Evolutionary conservation across 805 yeast species (phyloP).

Genomic region (Kazachstania martiniae): DNA sequence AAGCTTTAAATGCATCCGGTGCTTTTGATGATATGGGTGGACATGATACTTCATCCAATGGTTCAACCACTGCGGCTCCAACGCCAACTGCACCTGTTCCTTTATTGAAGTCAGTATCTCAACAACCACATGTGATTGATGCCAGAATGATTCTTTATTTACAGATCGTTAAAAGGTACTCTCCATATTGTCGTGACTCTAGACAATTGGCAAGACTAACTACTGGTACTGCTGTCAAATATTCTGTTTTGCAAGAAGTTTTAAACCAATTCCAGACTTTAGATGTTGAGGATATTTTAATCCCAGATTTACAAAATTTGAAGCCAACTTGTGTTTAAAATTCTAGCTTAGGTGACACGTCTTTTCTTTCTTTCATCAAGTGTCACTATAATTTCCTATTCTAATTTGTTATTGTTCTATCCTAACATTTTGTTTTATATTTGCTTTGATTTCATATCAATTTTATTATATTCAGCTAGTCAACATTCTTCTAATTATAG

Average conservation of each 20-base stretch:
- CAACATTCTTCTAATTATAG: background rate
- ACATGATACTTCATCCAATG: slow-evolving; percentile 5
- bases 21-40: slow-evolving; percentile 26
- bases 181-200: slow-evolving; percentile 37
- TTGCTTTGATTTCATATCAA: background rate
- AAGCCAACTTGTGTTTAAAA: slow-evolving; percentile 17
- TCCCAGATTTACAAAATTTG: slow-evolving; percentile 32
- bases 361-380: too few species aligned
- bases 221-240: slow-evolving; percentile 35
- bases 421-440: slow-evolving; percentile 1
- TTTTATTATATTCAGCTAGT: background rate
- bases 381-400: background rate
- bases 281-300: slow-evolving; percentile 31
- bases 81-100: slow-evolving; percentile 7
- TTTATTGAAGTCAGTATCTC: slow-evolving; percentile 10
- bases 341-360: too few species aligned
- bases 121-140: slow-evolving; percentile 8
- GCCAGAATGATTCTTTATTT: slow-evolving; percentile 45
- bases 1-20: slow-evolving; percentile 30
- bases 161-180: slow-evolving; percentile 41
- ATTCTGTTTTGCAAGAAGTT: slow-evolving; percentile 31
- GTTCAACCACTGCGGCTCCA: slow-evolving; percentile 6
- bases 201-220: slow-evolving; percentile 37
- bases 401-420: background rate
- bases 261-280: slow-evolving; percentile 30